phyloP scores from a whole-genome alignment of 192 early-diverging fungal genomes.

The Oehlia diaphana region DNA sequence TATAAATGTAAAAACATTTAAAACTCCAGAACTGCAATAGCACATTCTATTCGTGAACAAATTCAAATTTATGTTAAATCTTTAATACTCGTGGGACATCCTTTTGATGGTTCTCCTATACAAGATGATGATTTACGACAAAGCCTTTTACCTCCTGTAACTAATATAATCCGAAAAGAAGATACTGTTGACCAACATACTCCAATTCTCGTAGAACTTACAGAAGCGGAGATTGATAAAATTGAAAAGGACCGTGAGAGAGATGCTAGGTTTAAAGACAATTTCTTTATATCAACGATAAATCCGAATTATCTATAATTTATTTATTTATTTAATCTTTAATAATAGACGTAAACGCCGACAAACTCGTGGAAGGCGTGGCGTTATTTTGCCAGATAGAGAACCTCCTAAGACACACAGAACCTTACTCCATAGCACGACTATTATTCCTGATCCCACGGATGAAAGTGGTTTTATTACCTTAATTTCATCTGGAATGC shows the following conservation, averaged over 20 bases:
- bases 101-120: slow-evolving; percentile 70
- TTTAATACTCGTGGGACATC: slow-evolving; percentile 77
- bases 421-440: slow-evolving; percentile 48
- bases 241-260: slow-evolving; percentile 83
- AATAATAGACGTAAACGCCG: slow-evolving; percentile 76
- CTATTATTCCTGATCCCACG: slow-evolving; percentile 4
- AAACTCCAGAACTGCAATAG: no score
- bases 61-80: slow-evolving; percentile 83
- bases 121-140: slow-evolving; percentile 77
- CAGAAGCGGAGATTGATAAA: slow-evolving; percentile 73
- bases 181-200: slow-evolving; percentile 55
- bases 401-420: slow-evolving; percentile 67
- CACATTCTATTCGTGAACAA: slow-evolving; percentile 95
- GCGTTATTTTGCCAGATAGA: slow-evolving; percentile 65
- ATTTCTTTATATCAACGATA: not conserved
- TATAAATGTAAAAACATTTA: no score
- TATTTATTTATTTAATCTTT: not conserved
- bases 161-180: slow-evolving; percentile 49
- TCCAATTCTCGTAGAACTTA: slow-evolving; percentile 64
- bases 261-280: slow-evolving; percentile 52
- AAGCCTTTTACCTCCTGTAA: slow-evolving; percentile 68
- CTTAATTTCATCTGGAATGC: slow-evolving; percentile 14
- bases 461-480: slow-evolving; percentile 25
- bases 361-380: slow-evolving; percentile 72
- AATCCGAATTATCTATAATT: not conserved